Evolutionary conservation across 2,329 filamentous ascomycete genomes (phyloP), one percentile per base, ranked within the genome.

Genomic region (Clonostachys chloroleuca): DNA sequence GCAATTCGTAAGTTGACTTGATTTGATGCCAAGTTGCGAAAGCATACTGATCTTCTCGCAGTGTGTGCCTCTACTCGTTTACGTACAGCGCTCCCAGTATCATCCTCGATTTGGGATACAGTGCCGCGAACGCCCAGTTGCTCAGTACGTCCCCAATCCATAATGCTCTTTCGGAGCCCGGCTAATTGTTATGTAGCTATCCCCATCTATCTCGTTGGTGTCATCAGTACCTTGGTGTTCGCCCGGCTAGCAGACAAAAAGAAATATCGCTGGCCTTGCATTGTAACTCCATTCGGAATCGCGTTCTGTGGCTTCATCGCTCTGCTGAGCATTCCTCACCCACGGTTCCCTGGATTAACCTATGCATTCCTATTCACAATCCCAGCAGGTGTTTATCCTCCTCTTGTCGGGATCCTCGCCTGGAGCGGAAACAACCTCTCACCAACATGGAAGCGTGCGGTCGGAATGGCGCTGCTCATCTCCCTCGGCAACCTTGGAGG

Each of bases 31-130:
- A 13, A 12, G 41, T 16, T 13, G 5, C 34, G 14, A 24, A n/a
- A n/a, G 35, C 30, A 13, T 10, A 20, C 10, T 17, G 34, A 34
- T 14, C 20, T 13, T 40, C 14, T 44, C 35, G 24, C 35, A 48
- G 42, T 12, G 59, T 64, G 3, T 59, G 61, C 4, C 63, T 60
- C 35, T 61, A 65, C 48, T 65, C 59, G 0, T 54, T 60, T 48
- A 60, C 55, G 20, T 62, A 60, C 45, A 58, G 54, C 14, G 51
- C 59, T 47, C 68, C 69, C 0, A 58, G 62, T 30, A 71, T 72
- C 44, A 70, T 69, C 43, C 57, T 60, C 40, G 58, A 62, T n/a
- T 62, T 73, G 49, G 69, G 68, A 0, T 72, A 64, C 52, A 59
- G 61, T 3, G 61, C 63, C 4, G 50, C 52, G 10, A 47, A 54